Evolutionary conservation across 1,284 basidiomycete genomes (phyloP).

Genomic region (Takashimella koratensis): DNA sequence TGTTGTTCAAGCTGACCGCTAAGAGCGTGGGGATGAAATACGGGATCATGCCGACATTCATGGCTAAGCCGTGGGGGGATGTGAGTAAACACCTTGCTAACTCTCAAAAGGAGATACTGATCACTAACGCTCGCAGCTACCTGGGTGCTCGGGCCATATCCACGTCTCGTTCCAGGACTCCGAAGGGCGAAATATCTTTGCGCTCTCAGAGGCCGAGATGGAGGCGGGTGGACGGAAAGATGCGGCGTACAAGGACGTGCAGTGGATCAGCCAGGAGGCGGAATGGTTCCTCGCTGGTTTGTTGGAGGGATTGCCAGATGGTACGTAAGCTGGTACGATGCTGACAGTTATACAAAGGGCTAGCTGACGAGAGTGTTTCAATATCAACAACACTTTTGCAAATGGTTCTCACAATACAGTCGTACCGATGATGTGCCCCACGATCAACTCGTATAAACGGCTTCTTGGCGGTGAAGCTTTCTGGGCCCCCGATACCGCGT

Average conservation of each 20-base stretch:
- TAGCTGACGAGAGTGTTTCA: too few species aligned
- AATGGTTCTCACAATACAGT: too few species aligned
- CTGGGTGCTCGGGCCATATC: constrained; percentile 87
- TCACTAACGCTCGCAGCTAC: constrained; percentile 57
- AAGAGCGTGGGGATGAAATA: constrained; percentile 89
- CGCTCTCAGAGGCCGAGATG: constrained; percentile 55
- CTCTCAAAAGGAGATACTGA: too few species aligned
- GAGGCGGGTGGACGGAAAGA: constrained; percentile 60
- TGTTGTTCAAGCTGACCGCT: constrained; percentile 86
- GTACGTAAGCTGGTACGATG: constrained; percentile 57
- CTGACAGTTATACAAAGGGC: too few species aligned
- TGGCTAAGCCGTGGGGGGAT: constrained; percentile 94
- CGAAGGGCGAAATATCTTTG: constrained; percentile 74
- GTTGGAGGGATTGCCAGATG: constrained; percentile 80
- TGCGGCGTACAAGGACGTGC: constrained; percentile 75
- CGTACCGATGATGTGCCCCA: constrained; percentile 68
- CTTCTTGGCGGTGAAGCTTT: constrained; percentile 90
- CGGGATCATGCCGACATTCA: constrained; percentile 88
- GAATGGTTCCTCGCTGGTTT: constrained; percentile 92
- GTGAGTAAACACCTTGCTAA: constrained; percentile 54
- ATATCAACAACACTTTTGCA: too few species aligned
- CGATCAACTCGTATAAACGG: constrained; percentile 96
- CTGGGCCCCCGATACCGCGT: constrained; percentile 87
- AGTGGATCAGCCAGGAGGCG: constrained; percentile 74
- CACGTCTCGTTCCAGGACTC: constrained; percentile 79